Evolutionary conservation across 2,329 filamentous ascomycete species (phyloP).

Genomic region (Claviceps maximensis): DNA sequence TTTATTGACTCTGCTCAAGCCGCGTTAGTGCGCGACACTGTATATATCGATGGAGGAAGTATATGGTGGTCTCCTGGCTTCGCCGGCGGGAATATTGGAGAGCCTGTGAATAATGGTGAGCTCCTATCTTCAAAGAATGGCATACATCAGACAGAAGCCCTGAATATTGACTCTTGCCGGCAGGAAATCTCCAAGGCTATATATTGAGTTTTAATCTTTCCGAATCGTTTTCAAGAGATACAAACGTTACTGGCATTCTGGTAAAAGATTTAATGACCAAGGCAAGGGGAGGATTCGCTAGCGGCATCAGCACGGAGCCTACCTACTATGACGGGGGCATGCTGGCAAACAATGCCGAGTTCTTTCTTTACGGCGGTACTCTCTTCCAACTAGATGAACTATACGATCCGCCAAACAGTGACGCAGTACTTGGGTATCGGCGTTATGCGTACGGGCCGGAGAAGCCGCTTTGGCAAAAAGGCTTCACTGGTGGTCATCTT

Average conservation of each 20-base stretch:
- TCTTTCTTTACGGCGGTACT: slow-evolving; percentile 50
- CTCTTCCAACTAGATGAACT: slow-evolving; percentile 23
- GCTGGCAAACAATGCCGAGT: slow-evolving; percentile 50
- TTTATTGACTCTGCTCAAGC: slow-evolving; percentile 23
- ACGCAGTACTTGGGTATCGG: slow-evolving; percentile 38
- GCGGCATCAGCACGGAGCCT: slow-evolving; percentile 38
- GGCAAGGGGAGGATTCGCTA: slow-evolving; percentile 30
- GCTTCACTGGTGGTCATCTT: slow-evolving; percentile 30
- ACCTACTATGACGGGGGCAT: slow-evolving; percentile 50
- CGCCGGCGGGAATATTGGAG: slow-evolving; percentile 26
- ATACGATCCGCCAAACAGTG: slow-evolving; percentile 24
- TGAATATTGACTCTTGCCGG: slow-evolving; percentile 2
- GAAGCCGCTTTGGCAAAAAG: slow-evolving; percentile 27
- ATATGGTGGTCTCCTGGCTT: slow-evolving; percentile 40
- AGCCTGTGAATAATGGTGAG: slow-evolving; percentile 26
- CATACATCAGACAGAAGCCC: background rate
- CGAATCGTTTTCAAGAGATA: slow-evolving; percentile 34
- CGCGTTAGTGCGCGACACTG: slow-evolving; percentile 43
- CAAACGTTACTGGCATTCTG: slow-evolving; percentile 42
- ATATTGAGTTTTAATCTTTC: slow-evolving; percentile 48
- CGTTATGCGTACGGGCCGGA: slow-evolving; percentile 36
- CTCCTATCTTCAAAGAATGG: background rate
- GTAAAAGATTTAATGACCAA: slow-evolving; percentile 30
- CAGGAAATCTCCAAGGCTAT: slow-evolving; percentile 38
- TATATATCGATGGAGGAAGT: slow-evolving; percentile 52